These are phyloP conservation scores for Omphalotus olearius DNA, from an alignment of 1,284 basidiomycete genomes.

Conservation along the genomic window DNA sequence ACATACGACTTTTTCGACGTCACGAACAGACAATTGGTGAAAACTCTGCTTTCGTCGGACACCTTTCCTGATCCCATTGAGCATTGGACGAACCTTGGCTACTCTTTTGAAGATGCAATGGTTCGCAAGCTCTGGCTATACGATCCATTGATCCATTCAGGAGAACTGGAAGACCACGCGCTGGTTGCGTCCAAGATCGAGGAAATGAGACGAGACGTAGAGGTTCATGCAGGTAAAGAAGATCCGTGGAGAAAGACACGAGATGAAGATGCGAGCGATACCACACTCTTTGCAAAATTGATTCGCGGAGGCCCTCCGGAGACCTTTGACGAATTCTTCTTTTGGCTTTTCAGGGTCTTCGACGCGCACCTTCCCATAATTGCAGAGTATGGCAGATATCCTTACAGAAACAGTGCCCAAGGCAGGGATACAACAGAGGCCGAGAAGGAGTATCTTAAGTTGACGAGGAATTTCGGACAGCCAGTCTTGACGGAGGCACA, in stretches of 20 bases:
- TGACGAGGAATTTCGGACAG: conserved; percentile 9
- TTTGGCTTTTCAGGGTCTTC: conserved; percentile 12
- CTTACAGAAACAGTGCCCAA: conserved; percentile 11
- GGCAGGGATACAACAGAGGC: conserved; percentile 9
- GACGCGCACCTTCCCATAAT: conserved; percentile 14
- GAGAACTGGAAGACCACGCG: conserved; percentile 5
- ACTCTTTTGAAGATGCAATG: conserved; percentile 14
- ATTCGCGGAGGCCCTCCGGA: conserved; percentile 8
- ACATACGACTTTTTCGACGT: conserved; percentile 12
- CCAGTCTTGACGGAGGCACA: conserved; percentile 11
- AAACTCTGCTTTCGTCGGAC: conserved; percentile 2
- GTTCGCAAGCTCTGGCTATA: conserved; percentile 13
- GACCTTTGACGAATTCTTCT: conserved; percentile 10
- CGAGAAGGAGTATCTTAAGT: conserved; percentile 9
- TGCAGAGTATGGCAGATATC: conserved; percentile 12
- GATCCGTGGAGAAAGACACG: conserved; percentile 6
- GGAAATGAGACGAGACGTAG: conserved; percentile 3
- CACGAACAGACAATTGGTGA: conserved; percentile 6
- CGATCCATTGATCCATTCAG: conserved; percentile 15
- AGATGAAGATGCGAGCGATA: conserved; percentile 9
- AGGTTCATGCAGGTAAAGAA: neutral
- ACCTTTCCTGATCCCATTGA: conserved; percentile 10
- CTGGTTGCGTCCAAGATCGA: neutral
- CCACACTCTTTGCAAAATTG: conserved; percentile 7
- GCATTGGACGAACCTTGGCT: conserved; percentile 9